Base-by-base conservation (phyloP, 164 flowering plant species). In the Macadamia integrifolia region DNA sequence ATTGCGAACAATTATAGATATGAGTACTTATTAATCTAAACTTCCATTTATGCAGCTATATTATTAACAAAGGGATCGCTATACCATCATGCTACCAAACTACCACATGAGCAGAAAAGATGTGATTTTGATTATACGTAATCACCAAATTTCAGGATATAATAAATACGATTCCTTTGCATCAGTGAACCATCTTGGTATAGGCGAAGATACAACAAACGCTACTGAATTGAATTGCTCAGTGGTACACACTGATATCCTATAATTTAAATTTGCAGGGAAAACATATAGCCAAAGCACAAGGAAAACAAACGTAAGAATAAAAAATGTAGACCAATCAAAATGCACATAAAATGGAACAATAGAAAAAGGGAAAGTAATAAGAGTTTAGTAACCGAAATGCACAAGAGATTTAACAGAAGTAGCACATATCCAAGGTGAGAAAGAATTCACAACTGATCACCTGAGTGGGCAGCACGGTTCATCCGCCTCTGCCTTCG, bases 391-490 rank as follows among this genome's bases (percentile, higher is more conserved):
- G 55, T 4, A 46, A 46, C 50, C 7, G 50, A 46, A 46, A 46
- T 4, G 17, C 57, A 52, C 57, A 8, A 52, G 53, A 49, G 53
- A 49, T 9, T 8, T n/a, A 52, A 52, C 13, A 52, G 5, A 52
- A 52, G 12, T 46, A 46, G 12, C 50, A 8, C 50, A 46, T 11
- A 2, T 8, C 50, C 50, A 46, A 46, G 50, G 9, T 46, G 9
- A 46, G 1, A 64, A 49, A 9, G 5, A 11, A 32, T 13, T 2
- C 49, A 30, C 18, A 56, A 50, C n/a, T 5, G 69, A 59, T 58
- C 72, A 85, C 85, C 87, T n/a, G 85, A 73, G 49, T 64, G 67
- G 6, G 71, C 48, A 31, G 78, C 80, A 35, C 74, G 80, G 77
- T 75, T 73, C 55, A 68, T 52, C 43, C 80, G 75, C 75, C 80